Percentiles rank a stretch among this genome's conserved stretches.
Evolutionary conservation across 2,329 filamentous ascomycete species (phyloP).

Genomic region (Blastomyces gilchristii): DNA sequence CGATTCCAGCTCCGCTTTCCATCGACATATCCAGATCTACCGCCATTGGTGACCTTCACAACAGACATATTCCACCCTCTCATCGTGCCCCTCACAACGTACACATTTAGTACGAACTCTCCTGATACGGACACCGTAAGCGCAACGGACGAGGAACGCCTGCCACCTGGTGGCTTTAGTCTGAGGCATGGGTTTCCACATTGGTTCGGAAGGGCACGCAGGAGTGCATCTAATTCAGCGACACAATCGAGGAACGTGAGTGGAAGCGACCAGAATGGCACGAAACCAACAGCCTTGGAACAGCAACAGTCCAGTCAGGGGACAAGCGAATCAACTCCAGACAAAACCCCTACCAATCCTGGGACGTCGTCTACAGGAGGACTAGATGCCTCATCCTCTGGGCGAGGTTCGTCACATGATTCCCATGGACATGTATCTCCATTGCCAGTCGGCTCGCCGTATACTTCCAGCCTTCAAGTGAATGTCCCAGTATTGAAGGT

Average conservation of each 20-base stretch:
- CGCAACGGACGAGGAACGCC: conserved; percentile 68
- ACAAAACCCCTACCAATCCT: conserved; percentile 7
- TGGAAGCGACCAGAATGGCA: conserved; percentile 26
- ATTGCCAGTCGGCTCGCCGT: conserved; percentile 13
- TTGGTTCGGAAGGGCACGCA: conserved; percentile 64
- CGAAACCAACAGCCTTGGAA: conserved; percentile 1
- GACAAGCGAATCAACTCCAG: conserved; percentile 9
- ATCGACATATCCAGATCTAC: conserved; percentile 62
- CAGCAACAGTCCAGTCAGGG: neutral
- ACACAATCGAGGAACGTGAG: conserved; percentile 36
- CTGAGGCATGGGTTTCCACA: conserved; percentile 79
- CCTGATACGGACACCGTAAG: conserved; percentile 68
- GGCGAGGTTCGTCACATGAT: neutral
- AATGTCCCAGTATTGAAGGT: conserved; percentile 55
- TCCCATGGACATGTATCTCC: conserved; percentile 10
- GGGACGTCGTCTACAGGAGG: neutral
- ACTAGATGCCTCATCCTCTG: neutral
- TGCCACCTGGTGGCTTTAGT: conserved; percentile 84
- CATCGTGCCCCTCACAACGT: conserved; percentile 84
- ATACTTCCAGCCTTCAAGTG: conserved; percentile 3
- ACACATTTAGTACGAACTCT: conserved; percentile 76
- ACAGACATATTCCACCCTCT: conserved; percentile 94
- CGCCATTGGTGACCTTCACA: conserved; percentile 76
- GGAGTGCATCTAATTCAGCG: conserved; percentile 30
- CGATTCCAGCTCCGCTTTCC: conserved; percentile 88